These are phyloP conservation scores for Sporothrix protearum DNA, from an alignment of 2,329 filamentous ascomycete species.

Conservation along the genomic window DNA sequence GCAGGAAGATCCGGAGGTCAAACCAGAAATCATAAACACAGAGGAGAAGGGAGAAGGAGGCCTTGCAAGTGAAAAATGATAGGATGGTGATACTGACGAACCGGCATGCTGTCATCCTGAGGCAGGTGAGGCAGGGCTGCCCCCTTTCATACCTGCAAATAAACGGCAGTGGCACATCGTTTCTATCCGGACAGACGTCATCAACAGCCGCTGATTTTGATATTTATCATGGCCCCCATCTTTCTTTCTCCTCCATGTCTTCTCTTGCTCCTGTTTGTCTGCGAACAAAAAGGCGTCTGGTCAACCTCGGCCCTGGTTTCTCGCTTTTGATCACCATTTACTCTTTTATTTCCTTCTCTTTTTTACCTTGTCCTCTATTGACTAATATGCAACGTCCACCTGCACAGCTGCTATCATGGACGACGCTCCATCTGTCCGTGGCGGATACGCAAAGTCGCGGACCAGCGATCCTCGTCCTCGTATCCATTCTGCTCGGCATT, in stretches of 20 bases:
- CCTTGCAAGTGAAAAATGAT: conserved; percentile 12
- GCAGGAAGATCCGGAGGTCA: not conserved
- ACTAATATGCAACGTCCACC: not conserved
- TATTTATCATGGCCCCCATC: not conserved
- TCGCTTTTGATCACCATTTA: not conserved
- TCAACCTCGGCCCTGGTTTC: not conserved
- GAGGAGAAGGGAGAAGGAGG: not conserved
- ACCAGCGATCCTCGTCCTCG: conserved; percentile 27
- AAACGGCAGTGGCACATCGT: not conserved
- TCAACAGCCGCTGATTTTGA: not conserved
- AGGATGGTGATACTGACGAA: not conserved
- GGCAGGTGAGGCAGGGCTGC: not conserved
- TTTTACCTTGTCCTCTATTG: not conserved
- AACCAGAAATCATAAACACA: conserved; percentile 10
- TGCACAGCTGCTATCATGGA: not conserved
- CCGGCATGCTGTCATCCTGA: not conserved
- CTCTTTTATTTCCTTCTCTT: not conserved
- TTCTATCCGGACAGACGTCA: not conserved
- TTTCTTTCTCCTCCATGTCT: not conserved
- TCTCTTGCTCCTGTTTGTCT: not conserved
- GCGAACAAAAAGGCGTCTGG: not conserved
- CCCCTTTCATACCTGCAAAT: not conserved
- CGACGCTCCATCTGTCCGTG: not conserved
- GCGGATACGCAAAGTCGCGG: not conserved
- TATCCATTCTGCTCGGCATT: conserved; percentile 32